Evolutionary conservation across 1,139 yeast species (phyloP).

Genomic region (Debaryomyces sp.): DNA sequence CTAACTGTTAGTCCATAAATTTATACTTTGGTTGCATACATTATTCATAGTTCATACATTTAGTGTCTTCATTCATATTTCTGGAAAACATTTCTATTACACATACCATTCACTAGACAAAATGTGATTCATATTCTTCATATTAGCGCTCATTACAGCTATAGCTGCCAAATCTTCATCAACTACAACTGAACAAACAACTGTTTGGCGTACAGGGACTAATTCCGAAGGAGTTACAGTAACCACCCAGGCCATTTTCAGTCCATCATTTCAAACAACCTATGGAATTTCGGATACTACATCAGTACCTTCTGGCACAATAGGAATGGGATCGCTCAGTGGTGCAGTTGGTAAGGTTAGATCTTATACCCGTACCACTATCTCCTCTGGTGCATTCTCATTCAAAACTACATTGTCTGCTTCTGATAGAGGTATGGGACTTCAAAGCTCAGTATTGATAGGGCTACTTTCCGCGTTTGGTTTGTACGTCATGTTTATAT

Average conservation of each 20-base stretch:
- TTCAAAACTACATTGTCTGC: not conserved
- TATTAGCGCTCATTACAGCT: slow-evolving; percentile 8
- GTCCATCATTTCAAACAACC: slow-evolving; percentile 47
- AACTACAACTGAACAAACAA: slow-evolving; percentile 23
- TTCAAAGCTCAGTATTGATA: not conserved
- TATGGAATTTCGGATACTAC: slow-evolving; percentile 33
- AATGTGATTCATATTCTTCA: slow-evolving; percentile 7
- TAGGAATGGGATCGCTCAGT: slow-evolving; percentile 55
- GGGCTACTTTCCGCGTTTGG: not conserved
- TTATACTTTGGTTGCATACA: not conserved
- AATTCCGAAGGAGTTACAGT: slow-evolving; percentile 38
- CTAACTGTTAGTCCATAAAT: not conserved
- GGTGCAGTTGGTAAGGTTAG: slow-evolving; percentile 63
- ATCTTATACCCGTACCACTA: slow-evolving; percentile 35
- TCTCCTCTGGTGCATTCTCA: slow-evolving; percentile 13
- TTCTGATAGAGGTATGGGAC: slow-evolving; percentile 3
- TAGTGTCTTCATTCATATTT: not conserved
- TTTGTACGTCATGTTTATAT: not conserved
- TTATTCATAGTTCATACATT: not conserved
- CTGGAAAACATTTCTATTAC: not conserved
- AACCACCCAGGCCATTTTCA: slow-evolving; percentile 46
- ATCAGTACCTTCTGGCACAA: slow-evolving; percentile 49
- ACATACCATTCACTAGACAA: not conserved
- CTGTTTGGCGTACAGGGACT: slow-evolving; percentile 60
- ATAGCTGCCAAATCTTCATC: slow-evolving; percentile 11